Percentiles rank a stretch among this genome's conserved stretches.
These are phyloP conservation scores for Protomyces lactucae-debilis DNA, from an alignment of 1,139 yeast species.

Conservation along the genomic window DNA sequence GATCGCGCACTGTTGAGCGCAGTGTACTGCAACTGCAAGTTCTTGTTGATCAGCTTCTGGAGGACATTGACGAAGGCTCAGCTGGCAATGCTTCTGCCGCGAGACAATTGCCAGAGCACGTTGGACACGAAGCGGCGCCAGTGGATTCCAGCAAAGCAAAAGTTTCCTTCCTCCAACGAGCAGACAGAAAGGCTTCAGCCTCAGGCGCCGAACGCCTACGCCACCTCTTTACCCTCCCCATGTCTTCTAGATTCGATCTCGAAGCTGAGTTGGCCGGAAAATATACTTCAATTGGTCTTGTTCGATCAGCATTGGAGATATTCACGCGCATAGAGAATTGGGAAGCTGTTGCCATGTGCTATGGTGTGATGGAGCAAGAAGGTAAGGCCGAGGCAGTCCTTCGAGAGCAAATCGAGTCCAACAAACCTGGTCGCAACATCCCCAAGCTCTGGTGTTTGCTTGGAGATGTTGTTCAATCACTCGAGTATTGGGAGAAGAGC, in stretches of 20 bases:
- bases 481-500: constrained; percentile 71
- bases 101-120: constrained; percentile 53
- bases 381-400: constrained; percentile 60
- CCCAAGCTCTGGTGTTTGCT: constrained; percentile 79
- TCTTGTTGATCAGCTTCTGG: constrained; percentile 81
- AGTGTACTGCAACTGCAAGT: constrained; percentile 92
- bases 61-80: constrained; percentile 45
- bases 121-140: constrained; percentile 38
- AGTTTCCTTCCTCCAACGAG: constrained; percentile 15
- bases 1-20: constrained; percentile 84
- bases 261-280: constrained; percentile 81
- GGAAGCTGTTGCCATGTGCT: constrained; percentile 84
- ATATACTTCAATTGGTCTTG: constrained; percentile 77
- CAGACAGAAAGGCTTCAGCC: constrained; percentile 34
- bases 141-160: constrained; percentile 3
- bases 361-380: constrained; percentile 79
- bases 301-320: constrained; percentile 83
- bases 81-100: constrained; percentile 29
- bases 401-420: constrained; percentile 47
- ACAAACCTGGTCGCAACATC: constrained; percentile 49
- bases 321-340: constrained; percentile 73
- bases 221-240: constrained; percentile 68
- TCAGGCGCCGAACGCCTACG: constrained; percentile 53
- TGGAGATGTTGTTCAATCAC: constrained; percentile 81
- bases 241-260: constrained; percentile 80